Percentiles rank a stretch among this genome's conserved stretches.
Evolutionary conservation across 106 monocot species (phyloP).

Genomic region (Dendrobium nobile): DNA sequence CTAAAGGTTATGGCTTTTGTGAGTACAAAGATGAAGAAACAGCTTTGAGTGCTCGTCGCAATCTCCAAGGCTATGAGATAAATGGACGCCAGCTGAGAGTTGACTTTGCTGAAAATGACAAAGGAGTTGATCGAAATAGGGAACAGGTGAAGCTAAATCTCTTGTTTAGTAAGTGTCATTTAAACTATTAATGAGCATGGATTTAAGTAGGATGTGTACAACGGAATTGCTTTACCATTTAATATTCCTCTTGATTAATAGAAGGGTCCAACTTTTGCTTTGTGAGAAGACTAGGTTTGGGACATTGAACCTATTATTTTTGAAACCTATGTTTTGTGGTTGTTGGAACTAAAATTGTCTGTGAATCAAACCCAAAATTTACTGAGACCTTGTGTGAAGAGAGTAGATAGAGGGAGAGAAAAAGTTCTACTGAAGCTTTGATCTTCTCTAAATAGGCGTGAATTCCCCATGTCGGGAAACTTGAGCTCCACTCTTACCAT

Average conservation of each 20-base stretch:
- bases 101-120: conserved; percentile 98
- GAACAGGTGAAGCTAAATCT: conserved; percentile 57
- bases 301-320: neutral
- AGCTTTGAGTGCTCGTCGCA: conserved; percentile 91
- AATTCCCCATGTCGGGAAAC: no score
- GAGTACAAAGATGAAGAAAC: conserved; percentile 99
- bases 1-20: conserved; percentile 98
- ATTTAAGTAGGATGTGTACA: neutral
- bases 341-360: no score
- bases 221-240: neutral
- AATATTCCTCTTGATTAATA: neutral
- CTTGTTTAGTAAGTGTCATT: neutral
- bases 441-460: no score
- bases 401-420: no score
- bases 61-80: conserved; percentile 98
- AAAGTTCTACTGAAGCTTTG: no score
- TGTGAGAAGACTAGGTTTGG: neutral
- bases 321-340: neutral
- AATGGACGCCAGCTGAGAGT: conserved; percentile 96
- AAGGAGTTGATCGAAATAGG: conserved; percentile 66
- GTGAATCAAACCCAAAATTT: no score
- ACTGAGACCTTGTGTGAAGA: no score
- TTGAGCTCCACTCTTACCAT: no score
- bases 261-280: neutral
- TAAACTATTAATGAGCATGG: neutral